Evolutionary conservation across 176 grass and related monocot species (phyloP), one percentile per base, ranked within the genome.

Genomic region (Bolboschoenus planiculmis): DNA sequence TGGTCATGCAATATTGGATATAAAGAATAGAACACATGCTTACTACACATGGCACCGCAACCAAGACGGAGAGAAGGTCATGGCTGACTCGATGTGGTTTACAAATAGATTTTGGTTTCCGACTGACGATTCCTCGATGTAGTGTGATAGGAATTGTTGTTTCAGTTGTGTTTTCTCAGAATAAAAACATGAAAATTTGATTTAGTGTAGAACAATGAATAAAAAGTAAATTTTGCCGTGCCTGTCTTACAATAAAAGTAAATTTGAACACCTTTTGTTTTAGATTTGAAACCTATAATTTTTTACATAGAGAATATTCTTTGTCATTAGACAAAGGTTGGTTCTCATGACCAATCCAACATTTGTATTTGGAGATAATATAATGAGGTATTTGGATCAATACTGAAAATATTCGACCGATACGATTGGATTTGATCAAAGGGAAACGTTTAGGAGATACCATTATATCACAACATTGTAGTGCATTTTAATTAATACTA

Each of bases 21-120:
- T 97, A 84, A 97, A 92, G 88, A 97, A 97, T 65, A 78, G 85
- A 78, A 92, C 92, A 60, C 95, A 97, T 85, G 95, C 95, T 1
- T 87, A 94, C 88, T 97, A 94, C 65, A 65, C 87, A 1, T 94
- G 95, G 95, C 95, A 97, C 53, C 88, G 92, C 27, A 97, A 97
- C 70, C 91, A 94, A 70, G 92, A 92, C 40, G 90, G 95, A 11
- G 78, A n/a, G 35, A 85, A 84, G 7, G 85, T 97, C 35, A 83
- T 80, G 4, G 95, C 90, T 4, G 95, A 97, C 78, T 67, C 90
- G 18, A 83, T 92, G 81, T 94, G 92, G 92, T 92, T 97, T 77
- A 91, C 87, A 57, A 97, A 97, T 77, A 81, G 92, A 65, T 87
- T 85, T 81, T 94, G 90, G 92, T 37, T 87, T 14, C 81, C 90